A percentile compares a stretch with the other conserved stretches of the same genome.
These are phyloP conservation scores for Jatropha podagrica DNA, from an alignment of 441 rosid genomes.

Conservation along the genomic window DNA sequence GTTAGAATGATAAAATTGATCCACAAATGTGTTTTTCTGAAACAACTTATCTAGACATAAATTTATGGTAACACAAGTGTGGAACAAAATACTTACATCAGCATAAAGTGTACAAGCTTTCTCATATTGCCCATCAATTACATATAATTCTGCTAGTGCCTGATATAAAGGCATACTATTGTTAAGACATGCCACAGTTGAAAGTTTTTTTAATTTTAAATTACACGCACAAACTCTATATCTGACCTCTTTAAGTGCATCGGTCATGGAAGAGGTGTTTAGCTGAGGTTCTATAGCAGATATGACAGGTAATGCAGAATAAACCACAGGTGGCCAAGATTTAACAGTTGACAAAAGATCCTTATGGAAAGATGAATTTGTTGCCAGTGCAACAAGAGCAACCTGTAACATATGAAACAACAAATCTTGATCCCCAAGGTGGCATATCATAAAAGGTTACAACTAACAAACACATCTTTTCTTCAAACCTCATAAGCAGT, in stretches of 20 bases:
- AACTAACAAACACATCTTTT: conserved; percentile 10
- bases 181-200: conserved; percentile 23
- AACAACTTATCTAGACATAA: not conserved
- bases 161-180: conserved; percentile 32
- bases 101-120: conserved; percentile 92
- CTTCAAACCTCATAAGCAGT: conserved; percentile 90
- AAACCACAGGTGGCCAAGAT: conserved; percentile 88
- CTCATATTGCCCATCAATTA: conserved; percentile 84
- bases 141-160: conserved; percentile 94
- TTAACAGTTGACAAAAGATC: conserved; percentile 90
- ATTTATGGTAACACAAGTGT: conserved; percentile 9
- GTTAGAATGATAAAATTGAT: conserved; percentile 18
- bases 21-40: not conserved
- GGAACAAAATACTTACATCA: conserved; percentile 70
- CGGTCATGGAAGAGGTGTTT: conserved; percentile 93
- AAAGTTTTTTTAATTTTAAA: conserved; percentile 25
- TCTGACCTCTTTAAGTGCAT: conserved; percentile 91
- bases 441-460: conserved; percentile 15
- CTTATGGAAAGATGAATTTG: conserved; percentile 76
- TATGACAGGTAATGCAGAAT: conserved; percentile 85
- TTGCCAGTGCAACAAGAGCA: conserved; percentile 97
- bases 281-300: conserved; percentile 97
- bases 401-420: conserved; percentile 51
- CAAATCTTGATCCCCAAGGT: conserved; percentile 12
- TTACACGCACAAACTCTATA: conserved; percentile 12